Evolutionary conservation across 768 basidiomycete species (phyloP).

Genomic region (Boletus tomentosulus): DNA sequence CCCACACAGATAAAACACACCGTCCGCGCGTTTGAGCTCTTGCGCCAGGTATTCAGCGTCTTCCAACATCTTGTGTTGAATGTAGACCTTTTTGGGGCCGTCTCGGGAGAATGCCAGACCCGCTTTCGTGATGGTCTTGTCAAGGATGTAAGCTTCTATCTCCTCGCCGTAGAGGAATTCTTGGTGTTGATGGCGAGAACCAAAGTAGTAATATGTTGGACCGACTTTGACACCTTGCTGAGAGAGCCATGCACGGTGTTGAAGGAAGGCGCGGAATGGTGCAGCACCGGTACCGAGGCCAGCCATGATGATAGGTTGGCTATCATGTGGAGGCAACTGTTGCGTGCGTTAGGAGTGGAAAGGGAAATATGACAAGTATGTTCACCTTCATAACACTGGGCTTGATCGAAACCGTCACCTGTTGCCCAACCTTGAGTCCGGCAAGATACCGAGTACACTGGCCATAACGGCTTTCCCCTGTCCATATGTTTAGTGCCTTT

Average conservation of each 20-base stretch:
- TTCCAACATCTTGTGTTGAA: constrained; percentile 97
- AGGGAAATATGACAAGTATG: neutral
- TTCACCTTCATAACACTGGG: constrained; percentile 98
- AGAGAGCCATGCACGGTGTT: constrained; percentile 84
- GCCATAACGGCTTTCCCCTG: constrained; percentile 77
- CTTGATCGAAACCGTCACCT: constrained; percentile 96
- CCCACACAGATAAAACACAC: constrained; percentile 94
- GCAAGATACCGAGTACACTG: constrained; percentile 97
- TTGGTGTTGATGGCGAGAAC: constrained; percentile 89
- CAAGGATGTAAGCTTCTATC: constrained; percentile 89
- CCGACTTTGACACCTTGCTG: constrained; percentile 78
- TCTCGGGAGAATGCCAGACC: constrained; percentile 98
- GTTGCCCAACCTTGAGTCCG: constrained; percentile 75
- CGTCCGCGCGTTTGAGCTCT: constrained; percentile 68
- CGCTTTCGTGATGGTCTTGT: constrained; percentile 80
- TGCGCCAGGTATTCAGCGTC: constrained; percentile 74
- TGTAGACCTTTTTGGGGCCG: constrained; percentile 89
- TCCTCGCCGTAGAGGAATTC: constrained; percentile 98
- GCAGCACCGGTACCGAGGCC: constrained; percentile 98
- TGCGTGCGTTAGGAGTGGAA: constrained; percentile 8
- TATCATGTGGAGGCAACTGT: constrained; percentile 77
- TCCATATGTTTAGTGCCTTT: constrained; percentile 2
- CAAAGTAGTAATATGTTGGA: constrained; percentile 97
- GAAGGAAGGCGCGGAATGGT: constrained; percentile 98
- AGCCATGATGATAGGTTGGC: constrained; percentile 96